A percentile compares a stretch with the other conserved stretches of the same genome.
These are phyloP conservation scores for Ganoderma leucocontextum DNA, from an alignment of 1,284 basidiomycete species.

Conservation along the genomic window DNA sequence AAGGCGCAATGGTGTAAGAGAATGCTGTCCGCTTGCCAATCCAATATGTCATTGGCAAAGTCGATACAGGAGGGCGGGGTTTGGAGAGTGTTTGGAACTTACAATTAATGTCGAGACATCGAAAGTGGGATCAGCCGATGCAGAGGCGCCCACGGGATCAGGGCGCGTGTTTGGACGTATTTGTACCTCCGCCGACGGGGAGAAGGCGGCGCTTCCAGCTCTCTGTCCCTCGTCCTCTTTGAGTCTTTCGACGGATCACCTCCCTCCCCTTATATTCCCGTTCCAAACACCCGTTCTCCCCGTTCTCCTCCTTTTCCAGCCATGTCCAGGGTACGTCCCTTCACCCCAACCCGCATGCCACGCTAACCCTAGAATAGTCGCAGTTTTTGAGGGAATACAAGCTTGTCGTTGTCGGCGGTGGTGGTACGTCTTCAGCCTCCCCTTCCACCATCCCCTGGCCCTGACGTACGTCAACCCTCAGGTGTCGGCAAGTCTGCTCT, in stretches of 20 bases:
- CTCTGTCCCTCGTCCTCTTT: conserved; percentile 30
- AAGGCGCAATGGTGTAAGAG: not conserved
- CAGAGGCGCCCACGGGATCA: conserved; percentile 8
- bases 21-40: not conserved
- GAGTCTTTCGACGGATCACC: conserved; percentile 36
- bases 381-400: conserved; percentile 96
- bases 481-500: conserved; percentile 97
- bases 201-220: conserved; percentile 30
- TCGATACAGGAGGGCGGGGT: not conserved
- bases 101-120: not conserved
- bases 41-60: not conserved
- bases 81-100: not conserved
- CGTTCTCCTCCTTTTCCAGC: conserved; percentile 24
- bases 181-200: conserved; percentile 21
- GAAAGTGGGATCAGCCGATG: not conserved
- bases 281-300: conserved; percentile 24
- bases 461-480: conserved; percentile 43
- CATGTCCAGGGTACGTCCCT: conserved; percentile 44
- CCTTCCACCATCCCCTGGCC: not conserved
- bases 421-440: conserved; percentile 69
- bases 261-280: conserved; percentile 29
- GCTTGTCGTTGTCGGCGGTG: conserved; percentile 97
- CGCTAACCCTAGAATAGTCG: conserved; percentile 53
- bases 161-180: conserved; percentile 25
- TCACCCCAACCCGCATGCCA: not conserved